Conservation (phyloP, 2,329 filamentous ascomycete genomes). For the Coniochaeta sp. region DNA sequence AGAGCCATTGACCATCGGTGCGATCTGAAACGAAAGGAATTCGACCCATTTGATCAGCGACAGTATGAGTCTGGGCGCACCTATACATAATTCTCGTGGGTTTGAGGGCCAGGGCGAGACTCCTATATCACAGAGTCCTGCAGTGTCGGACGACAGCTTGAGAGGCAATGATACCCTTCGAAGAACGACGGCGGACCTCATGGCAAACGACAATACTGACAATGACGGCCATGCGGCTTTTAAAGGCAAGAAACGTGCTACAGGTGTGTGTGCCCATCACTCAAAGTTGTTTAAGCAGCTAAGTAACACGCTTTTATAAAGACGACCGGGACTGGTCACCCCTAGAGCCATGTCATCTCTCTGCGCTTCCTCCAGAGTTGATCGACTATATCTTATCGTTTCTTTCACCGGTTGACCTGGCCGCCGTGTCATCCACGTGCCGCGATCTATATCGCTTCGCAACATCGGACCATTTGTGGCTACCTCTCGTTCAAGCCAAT, state of each 20-base stretch:
- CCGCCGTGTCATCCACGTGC: conserved; percentile 52
- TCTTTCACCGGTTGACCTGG: conserved; percentile 58
- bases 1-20: too few relatives aligned
- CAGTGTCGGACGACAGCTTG: background rate
- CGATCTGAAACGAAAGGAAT: too few relatives aligned
- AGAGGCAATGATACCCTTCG: background rate
- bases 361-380: conserved; percentile 65
- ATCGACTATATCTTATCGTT: conserved; percentile 63
- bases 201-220: background rate
- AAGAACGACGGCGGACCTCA: background rate
- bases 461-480: conserved; percentile 64
- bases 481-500: conserved; percentile 58
- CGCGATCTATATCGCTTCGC: conserved; percentile 51
- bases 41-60: background rate
- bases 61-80: background rate
- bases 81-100: background rate
- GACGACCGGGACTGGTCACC: background rate
- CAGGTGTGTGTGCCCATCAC: background rate
- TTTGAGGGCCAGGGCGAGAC: background rate
- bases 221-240: background rate
- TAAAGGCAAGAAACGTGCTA: background rate
- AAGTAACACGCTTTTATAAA: background rate
- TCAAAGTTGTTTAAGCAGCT: background rate
- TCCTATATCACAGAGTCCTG: background rate
- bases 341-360: conserved; percentile 24